Evolutionary conservation across 2,329 filamentous ascomycete genomes (phyloP), one percentile per base, ranked within the genome.

Genomic region (Phialophora chinensis): DNA sequence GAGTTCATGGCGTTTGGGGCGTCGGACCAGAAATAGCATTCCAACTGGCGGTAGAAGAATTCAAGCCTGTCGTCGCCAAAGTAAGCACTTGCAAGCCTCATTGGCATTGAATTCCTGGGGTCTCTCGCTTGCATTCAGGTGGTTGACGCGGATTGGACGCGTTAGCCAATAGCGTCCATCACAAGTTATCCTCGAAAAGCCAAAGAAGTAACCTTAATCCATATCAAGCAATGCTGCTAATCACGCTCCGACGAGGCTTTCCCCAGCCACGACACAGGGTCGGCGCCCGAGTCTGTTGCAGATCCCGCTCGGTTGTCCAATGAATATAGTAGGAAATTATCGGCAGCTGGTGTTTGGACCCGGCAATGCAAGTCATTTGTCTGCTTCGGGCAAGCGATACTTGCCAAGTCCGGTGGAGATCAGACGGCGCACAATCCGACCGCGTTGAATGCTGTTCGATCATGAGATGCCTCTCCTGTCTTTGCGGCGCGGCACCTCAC

Each of bases 41-140:
- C 53, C n/a, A 55, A 29, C 53, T 11, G n/a, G 23, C 25, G n/a
- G 27, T 29, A 55, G n/a, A 35, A 55, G 29, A 17, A 55, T 35
- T 20, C 10, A 35, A 29, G 49, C 29, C 53, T 29, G 53, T 35
- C 53, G 53, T 53, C 27, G 23, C n/a, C 23, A 10, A 55, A 55
- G 53, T 55, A 55, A 55, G 53, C 53, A 55, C 53, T 55, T 55
- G 29, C 27, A 31, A 31, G 53, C 25, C 27, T 17, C 29, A n/a
- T n/a, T 55, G 53, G 29, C 12, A 35, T 55, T 10, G 53, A n/a
- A 25, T 55, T 55, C n/a, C 29, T 55, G 25, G 11, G 29, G 12
- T n/a, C 17, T 11, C 4, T 27, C 53, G 53, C 53, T 20, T n/a
- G 38, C 17, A n/a, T 44, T n/a, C 6, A 44, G 38, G 14, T n/a